A percentile compares a stretch with the other conserved stretches of the same genome.
Conservation (phyloP, 2,329 filamentous ascomycete species). For the Leptographium flavum region DNA sequence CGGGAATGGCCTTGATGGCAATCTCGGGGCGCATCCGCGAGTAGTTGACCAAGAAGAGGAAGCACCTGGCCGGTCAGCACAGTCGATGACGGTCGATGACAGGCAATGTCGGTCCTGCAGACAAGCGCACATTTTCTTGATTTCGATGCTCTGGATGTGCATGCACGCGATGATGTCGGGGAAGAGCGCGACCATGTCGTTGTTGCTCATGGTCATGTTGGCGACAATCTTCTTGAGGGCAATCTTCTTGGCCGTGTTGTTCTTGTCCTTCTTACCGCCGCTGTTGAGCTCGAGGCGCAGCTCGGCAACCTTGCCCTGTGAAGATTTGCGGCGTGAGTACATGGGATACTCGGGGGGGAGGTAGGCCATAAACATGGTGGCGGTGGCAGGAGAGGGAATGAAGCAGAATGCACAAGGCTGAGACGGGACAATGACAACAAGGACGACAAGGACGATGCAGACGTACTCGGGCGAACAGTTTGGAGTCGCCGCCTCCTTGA, state of each 20-base stretch:
- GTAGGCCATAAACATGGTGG: slow-evolving; percentile 40
- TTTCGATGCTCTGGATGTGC: slow-evolving; percentile 86
- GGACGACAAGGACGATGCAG: neutral
- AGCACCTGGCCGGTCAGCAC: slow-evolving; percentile 64
- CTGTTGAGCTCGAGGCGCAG: slow-evolving; percentile 84
- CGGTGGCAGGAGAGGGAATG: slow-evolving; percentile 15
- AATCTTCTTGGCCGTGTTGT: slow-evolving; percentile 87
- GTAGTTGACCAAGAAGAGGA: slow-evolving; percentile 94
- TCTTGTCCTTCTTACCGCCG: slow-evolving; percentile 97
- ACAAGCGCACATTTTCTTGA: slow-evolving; percentile 83
- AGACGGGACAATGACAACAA: neutral
- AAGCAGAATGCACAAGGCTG: neutral
- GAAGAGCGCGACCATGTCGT: slow-evolving; percentile 96
- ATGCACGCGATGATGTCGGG: slow-evolving; percentile 93
- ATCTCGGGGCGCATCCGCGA: slow-evolving; percentile 87
- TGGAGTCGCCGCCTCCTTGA: slow-evolving; percentile 78
- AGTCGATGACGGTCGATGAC: too few species aligned
- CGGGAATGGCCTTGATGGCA: slow-evolving; percentile 81
- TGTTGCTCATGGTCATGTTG: slow-evolving; percentile 99
- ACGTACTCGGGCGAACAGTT: slow-evolving; percentile 91
- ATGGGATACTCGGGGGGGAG: slow-evolving; percentile 24
- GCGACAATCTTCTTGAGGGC: slow-evolving; percentile 98
- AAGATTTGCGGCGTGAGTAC: slow-evolving; percentile 36
- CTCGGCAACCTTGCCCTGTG: slow-evolving; percentile 97
- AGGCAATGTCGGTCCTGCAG: too few species aligned